phyloP scores from a whole-genome alignment of 2,329 filamentous ascomycete species.

The Arthrobotrys pseudoclavata region DNA sequence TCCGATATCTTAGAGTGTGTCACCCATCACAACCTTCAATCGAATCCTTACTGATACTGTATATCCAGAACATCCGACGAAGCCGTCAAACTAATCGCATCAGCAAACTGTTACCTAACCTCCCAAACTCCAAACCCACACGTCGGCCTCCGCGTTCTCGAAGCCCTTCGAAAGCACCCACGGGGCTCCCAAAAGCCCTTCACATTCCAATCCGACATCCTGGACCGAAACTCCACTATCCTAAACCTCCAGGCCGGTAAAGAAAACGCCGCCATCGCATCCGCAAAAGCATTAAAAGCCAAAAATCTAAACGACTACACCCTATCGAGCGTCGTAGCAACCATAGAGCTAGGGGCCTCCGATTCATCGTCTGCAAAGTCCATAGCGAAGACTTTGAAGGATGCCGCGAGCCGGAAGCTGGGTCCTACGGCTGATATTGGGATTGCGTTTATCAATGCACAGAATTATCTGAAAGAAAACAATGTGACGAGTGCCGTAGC shows the following conservation, averaged over 20 bases:
- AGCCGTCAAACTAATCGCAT: slow-evolving; percentile 76
- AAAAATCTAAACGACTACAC: slow-evolving; percentile 49
- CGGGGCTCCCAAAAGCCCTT: slow-evolving; percentile 74
- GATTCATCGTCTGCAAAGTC: slow-evolving; percentile 75
- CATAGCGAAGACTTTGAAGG: slow-evolving; percentile 73
- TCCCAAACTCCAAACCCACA: slow-evolving; percentile 75
- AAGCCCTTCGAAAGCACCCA: slow-evolving; percentile 65
- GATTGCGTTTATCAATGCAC: slow-evolving; percentile 62
- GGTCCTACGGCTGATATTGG: slow-evolving; percentile 61
- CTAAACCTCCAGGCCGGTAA: slow-evolving; percentile 78
- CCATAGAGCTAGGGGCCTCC: slow-evolving; percentile 64
- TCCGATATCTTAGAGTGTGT: slow-evolving; percentile 75
- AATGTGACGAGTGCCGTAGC: slow-evolving; percentile 62
- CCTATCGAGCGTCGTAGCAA: slow-evolving; percentile 40
- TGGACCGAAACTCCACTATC: slow-evolving; percentile 75
- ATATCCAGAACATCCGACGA: slow-evolving; percentile 74
- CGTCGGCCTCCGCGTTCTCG: slow-evolving; percentile 74
- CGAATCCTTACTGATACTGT: slow-evolving; percentile 63
- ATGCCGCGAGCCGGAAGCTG: slow-evolving; percentile 33
- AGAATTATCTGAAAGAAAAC: slow-evolving; percentile 61
- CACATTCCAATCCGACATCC: slow-evolving; percentile 75
- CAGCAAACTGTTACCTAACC: slow-evolving; percentile 70
- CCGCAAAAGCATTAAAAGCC: slow-evolving; percentile 28
- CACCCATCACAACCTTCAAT: slow-evolving; percentile 32
- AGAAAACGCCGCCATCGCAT: slow-evolving; percentile 70